A percentile compares a stretch with the other conserved stretches of the same genome.
Conservation (phyloP, 768 basidiomycete species). For the Scleroderma bovista region DNA sequence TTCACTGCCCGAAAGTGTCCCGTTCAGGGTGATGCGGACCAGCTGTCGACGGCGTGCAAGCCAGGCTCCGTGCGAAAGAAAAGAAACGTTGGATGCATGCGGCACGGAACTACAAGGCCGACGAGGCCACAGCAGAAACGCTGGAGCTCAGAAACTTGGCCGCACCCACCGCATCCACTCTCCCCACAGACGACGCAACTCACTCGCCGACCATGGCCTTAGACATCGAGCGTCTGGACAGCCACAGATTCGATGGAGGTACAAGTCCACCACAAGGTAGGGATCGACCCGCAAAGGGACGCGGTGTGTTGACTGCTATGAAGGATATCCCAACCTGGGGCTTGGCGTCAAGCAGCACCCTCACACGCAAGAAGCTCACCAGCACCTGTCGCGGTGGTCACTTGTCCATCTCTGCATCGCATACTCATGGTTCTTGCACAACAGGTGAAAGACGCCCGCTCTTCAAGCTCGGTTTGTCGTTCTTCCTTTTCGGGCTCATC, state of each 20-base stretch:
- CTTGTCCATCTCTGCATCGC: not conserved
- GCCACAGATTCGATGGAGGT: conserved; percentile 10
- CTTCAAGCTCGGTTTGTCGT: conserved; percentile 49
- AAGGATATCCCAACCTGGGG: conserved; percentile 11
- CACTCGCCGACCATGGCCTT: not conserved
- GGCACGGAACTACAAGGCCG: not conserved
- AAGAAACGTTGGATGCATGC: not conserved
- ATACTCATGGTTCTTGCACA: conserved; percentile 11
- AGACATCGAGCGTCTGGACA: not conserved
- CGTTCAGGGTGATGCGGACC: not conserved
- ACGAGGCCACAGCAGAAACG: conserved; percentile 1
- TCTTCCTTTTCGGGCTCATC: conserved; percentile 88
- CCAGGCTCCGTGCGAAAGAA: not conserved
- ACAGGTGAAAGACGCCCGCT: conserved; percentile 24
- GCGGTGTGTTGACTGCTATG: conserved; percentile 23
- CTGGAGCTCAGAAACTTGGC: conserved; percentile 18
- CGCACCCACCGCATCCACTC: not conserved
- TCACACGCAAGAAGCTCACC: not conserved
- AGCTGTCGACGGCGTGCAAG: not conserved
- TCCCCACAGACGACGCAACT: conserved; percentile 9
- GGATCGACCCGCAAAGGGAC: conserved; percentile 2
- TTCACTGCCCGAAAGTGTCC: too few species aligned
- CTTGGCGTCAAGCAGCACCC: conserved; percentile 1
- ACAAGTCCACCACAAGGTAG: conserved; percentile 18
- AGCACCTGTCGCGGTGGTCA: conserved; percentile 18